A percentile compares a stretch with the other conserved stretches of the same genome.
Evolutionary conservation across 371 early-diverging fungal species (phyloP).

Genomic region (Mortierella sp.): DNA sequence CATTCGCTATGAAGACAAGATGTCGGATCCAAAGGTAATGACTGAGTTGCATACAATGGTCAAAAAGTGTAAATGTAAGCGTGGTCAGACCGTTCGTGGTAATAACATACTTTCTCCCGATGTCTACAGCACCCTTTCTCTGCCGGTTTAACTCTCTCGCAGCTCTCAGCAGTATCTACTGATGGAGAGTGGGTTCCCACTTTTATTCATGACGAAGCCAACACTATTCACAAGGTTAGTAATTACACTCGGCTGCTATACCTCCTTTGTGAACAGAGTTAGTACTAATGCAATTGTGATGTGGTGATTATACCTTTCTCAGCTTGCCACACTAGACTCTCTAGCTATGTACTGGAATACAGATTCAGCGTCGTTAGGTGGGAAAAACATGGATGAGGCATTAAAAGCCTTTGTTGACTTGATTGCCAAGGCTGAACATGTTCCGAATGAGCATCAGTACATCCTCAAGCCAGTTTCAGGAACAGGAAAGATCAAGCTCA

Average conservation of each 20-base stretch:
- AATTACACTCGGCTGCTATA: not conserved
- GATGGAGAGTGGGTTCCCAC: constrained; percentile 90
- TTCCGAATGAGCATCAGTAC: constrained; percentile 77
- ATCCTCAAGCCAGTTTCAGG: constrained; percentile 96
- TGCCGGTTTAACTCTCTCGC: constrained; percentile 90
- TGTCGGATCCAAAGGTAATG: constrained; percentile 72
- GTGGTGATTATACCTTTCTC: not conserved
- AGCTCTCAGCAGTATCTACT: constrained; percentile 94
- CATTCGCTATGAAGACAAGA: constrained; percentile 92
- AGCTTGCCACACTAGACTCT: constrained; percentile 83
- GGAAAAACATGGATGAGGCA: constrained; percentile 63
- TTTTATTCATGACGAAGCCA: constrained; percentile 82
- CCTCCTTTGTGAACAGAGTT: not conserved
- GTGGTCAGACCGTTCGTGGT: not conserved
- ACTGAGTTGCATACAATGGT: not conserved
- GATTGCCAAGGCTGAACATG: constrained; percentile 72
- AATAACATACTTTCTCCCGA: not conserved
- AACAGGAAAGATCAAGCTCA: constrained; percentile 76
- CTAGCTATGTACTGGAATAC: constrained; percentile 95
- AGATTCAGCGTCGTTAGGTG: constrained; percentile 74
- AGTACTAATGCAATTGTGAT: not conserved
- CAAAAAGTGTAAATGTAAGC: not conserved
- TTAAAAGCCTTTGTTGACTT: constrained; percentile 66
- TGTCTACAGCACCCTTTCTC: constrained; percentile 79
- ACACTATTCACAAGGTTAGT: constrained; percentile 84